phyloP scores from a whole-genome alignment of 495 filamentous ascomycete species.

The Lichenothelia convexa region DNA sequence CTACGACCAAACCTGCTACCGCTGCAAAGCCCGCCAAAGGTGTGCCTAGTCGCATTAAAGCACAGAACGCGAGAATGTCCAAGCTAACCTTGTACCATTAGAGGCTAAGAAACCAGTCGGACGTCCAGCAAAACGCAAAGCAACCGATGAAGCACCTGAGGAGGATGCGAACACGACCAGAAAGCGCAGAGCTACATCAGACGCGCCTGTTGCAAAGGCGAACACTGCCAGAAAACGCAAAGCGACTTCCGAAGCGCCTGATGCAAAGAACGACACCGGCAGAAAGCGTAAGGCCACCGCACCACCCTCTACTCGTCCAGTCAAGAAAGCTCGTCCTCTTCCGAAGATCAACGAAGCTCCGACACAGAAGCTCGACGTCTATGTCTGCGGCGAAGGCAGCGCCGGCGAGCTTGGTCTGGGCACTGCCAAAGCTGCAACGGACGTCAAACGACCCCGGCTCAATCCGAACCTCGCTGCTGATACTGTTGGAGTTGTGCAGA shows the following conservation, averaged over 20 bases:
- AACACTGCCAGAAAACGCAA: not conserved
- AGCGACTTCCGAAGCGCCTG: not conserved
- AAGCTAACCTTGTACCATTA: not conserved
- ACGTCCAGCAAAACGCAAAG: conserved; percentile 3
- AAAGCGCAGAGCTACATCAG: not conserved
- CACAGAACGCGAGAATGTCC: too few species aligned
- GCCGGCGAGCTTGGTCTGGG: conserved; percentile 52
- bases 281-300: conserved; percentile 3
- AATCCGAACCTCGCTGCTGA: conserved; percentile 39
- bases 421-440: conserved; percentile 36
- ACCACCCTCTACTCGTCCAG: conserved; percentile 1
- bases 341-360: conserved; percentile 21
- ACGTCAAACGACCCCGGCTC: conserved; percentile 50
- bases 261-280: not conserved
- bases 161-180: conserved; percentile 1
- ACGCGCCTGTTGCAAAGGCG: not conserved
- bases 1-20: conserved; percentile 3
- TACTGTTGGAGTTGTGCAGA: conserved; percentile 41
- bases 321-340: conserved; percentile 12
- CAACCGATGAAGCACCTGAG: not conserved
- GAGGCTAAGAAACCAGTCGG: not conserved
- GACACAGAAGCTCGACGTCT: conserved; percentile 37
- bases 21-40: not conserved
- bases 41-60: too few species aligned
- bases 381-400: conserved; percentile 49